Evolutionary conservation across 257 asterid genomes (phyloP), one percentile per base, ranked within the genome.

Genomic region (Catharanthus roseus): DNA sequence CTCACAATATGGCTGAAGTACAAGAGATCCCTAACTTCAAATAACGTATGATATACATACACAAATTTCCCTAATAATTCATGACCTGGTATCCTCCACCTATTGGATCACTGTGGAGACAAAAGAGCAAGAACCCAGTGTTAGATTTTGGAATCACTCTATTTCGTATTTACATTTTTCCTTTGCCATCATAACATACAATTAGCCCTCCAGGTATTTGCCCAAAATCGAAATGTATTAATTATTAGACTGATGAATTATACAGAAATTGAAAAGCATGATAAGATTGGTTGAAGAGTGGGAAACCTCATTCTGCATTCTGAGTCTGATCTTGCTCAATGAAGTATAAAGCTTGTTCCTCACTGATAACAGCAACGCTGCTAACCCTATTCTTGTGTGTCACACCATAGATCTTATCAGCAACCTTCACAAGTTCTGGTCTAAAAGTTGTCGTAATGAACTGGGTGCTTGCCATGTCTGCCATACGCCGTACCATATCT

Each of bases 401-500:
- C 68, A 93, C 99, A 1, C 97, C 93, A 68, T 93, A 93, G 69
- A 91, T 89, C 83, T 93, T 93, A 80, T 93, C 99, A 65, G 99
- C 96, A 38, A 91, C 97, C 81, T 88, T 93, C 82, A 93, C 99
- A 34, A 93, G 96, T 85, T 93, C 97, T 5, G 95, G 85, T 44
- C 96, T 81, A 72, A 93, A 93, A 31, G 99, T 93, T 0, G 99
- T 93, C 12, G 96, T 91, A 76, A 93, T 91, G 76, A 93, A 93
- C 80, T 93, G 99, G 4, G 99, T 91, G 84, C 79, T 83, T 18
- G 87, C 92, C 85, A 80, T 83, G 80, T 93, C 99, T 10, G 99
- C 97, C 80, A 86, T 67, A 72, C 96, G 92, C 58, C 97, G 95
- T 53, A 93, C 97, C 99, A 93, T 91, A 81, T 89, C 99, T 93